Percentiles rank a stretch among this genome's conserved stretches.
phyloP scores from a whole-genome alignment of 2,329 filamentous ascomycete species.

The Neocucurbitaria cava region DNA sequence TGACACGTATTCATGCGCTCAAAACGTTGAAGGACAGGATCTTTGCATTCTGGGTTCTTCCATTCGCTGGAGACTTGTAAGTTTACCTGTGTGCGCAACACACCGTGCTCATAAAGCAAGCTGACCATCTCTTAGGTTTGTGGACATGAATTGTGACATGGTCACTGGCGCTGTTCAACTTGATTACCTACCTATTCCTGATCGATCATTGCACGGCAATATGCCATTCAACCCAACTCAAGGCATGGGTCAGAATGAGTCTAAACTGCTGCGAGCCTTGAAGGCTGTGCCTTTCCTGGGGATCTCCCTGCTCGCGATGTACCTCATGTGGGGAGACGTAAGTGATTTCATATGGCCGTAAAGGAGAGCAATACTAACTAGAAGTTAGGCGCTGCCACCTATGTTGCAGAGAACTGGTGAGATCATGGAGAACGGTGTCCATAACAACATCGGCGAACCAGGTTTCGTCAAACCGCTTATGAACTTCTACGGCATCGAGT shows the following conservation, averaged over 20 bases:
- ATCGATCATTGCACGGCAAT: constrained; percentile 14
- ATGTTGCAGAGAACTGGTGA: constrained; percentile 3
- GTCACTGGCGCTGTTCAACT: constrained; percentile 16
- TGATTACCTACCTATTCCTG: constrained; percentile 15
- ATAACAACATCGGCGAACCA: constrained; percentile 11
- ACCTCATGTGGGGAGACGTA: constrained; percentile 12
- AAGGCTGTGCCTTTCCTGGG: constrained; percentile 13
- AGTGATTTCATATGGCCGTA: background rate
- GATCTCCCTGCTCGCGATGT: constrained; percentile 9
- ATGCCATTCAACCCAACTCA: constrained; percentile 25
- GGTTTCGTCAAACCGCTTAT: constrained; percentile 5
- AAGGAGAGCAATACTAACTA: background rate
- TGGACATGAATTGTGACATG: constrained; percentile 11
- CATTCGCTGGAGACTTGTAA: constrained; percentile 16
- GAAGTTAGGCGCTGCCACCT: background rate
- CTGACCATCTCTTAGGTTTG: constrained; percentile 1
- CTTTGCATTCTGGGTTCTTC: constrained; percentile 14
- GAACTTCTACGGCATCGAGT: constrained; percentile 16
- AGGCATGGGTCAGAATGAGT: constrained; percentile 13
- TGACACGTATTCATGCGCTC: constrained; percentile 16
- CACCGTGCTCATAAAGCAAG: background rate
- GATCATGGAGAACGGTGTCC: constrained; percentile 7
- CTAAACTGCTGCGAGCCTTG: constrained; percentile 15
- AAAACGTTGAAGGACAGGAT: constrained; percentile 17
- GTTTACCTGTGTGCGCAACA: background rate